Evolutionary conservation across 139 green algal species (phyloP), one percentile per base, ranked within the genome.

Genomic region (Chlorella vulgaris): DNA sequence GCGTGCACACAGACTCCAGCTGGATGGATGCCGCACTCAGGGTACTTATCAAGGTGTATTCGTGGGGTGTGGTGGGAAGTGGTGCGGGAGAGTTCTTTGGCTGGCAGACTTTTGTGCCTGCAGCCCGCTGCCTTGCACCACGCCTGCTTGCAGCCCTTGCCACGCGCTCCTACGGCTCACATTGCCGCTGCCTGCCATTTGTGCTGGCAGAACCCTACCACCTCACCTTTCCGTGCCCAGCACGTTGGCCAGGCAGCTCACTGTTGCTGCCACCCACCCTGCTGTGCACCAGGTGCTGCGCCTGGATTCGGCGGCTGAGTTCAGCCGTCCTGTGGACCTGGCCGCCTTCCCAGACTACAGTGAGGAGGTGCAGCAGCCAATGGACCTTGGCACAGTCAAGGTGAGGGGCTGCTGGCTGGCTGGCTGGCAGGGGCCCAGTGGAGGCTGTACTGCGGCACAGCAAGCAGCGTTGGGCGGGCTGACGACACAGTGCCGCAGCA

Each of bases 11-110:
- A 3, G 47, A 51, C 15, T 22, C n/a, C 33, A 86, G 36, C 42
- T 87, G 83, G 83, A 3, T 24, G n/a, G 83, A 67, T 4, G 75
- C 75, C n/a, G 76, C 65, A 29, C n/a, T 80, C 8, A 38, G 61
- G 24, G 74, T 81, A 58, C 58, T 81, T 8, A 47, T 38, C 29
- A 70, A 81, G 74, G 74, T 58, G 74, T 40, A 35, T 65, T 24
- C 26, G 7, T 13, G 29, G n/a, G n/a, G n/a, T n/a, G n/a, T n/a
- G n/a, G n/a, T n/a, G n/a, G n/a, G n/a, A n/a, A n/a, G n/a, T 15
- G 5, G 4, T 5, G 10, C 31, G 42, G 29, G 13, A 26, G 39
- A 39, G 15, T 3, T 19, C 43, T 77, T 40, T 63, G 69, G 15
- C 42, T 13, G 22, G n/a, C 42, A 38, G 47, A 7, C 70, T 42